Percentiles rank a stretch among this genome's conserved stretches.
Conservation (phyloP, 805 yeast genomes). For the Priceomyces melissophilus region DNA sequence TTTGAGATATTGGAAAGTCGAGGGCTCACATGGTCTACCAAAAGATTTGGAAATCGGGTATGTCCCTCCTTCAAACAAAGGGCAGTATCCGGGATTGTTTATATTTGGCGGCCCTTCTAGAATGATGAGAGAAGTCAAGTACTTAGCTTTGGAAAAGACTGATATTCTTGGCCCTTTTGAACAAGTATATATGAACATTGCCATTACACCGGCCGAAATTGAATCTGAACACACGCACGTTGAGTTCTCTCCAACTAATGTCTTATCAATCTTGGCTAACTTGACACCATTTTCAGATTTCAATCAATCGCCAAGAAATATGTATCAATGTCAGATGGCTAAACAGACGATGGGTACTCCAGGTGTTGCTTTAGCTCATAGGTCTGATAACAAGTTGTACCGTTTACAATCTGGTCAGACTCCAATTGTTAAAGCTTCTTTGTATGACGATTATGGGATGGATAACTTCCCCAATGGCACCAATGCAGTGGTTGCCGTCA, state of each 20-base stretch:
- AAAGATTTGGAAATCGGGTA: conserved; percentile 87
- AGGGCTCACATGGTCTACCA: conserved; percentile 76
- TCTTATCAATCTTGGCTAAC: conserved; percentile 90
- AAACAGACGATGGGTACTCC: conserved; percentile 99
- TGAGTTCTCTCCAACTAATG: conserved; percentile 92
- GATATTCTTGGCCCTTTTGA: conserved; percentile 97
- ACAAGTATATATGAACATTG: conserved; percentile 94
- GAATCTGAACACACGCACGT: conserved; percentile 83
- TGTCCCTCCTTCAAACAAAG: conserved; percentile 93
- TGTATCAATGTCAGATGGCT: conserved; percentile 99
- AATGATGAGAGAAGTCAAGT: conserved; percentile 94
- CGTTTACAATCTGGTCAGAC: conserved; percentile 94
- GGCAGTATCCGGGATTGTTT: conserved; percentile 96
- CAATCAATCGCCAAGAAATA: conserved; percentile 98
- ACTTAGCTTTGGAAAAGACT: conserved; percentile 75
- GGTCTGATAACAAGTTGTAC: conserved; percentile 93
- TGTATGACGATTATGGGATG: conserved; percentile 95
- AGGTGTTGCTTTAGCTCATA: conserved; percentile 87
- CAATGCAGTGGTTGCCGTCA: conserved; percentile 97
- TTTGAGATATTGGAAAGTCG: conserved; percentile 87
- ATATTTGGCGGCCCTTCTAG: conserved; percentile 89
- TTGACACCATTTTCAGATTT: conserved; percentile 97
- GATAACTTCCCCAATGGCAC: conserved; percentile 98
- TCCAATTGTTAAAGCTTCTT: conserved; percentile 90
- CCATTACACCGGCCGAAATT: conserved; percentile 91